These are phyloP conservation scores for Aspergillus vadensis DNA, from an alignment of 2,329 filamentous ascomycete genomes.

Conservation along the genomic window DNA sequence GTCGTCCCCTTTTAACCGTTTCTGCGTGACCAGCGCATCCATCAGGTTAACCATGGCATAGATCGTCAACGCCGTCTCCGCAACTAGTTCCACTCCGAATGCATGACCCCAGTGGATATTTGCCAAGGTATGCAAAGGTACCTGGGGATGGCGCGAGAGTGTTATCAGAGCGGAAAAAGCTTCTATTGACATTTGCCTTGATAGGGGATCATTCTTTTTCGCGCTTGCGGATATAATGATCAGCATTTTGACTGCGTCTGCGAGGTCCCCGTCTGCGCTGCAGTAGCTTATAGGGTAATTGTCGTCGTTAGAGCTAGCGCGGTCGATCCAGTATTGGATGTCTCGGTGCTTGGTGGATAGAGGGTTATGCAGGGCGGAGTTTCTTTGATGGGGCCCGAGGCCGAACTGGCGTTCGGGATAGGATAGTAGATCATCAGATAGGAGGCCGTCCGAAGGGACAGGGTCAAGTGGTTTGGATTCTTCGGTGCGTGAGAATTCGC, in stretches of 20 bases:
- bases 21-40: background rate
- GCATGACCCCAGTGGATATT: background rate
- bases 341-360: background rate
- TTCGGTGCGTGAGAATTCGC: slow-evolving; percentile 9
- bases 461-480: background rate
- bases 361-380: background rate
- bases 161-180: background rate
- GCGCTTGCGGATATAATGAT: background rate
- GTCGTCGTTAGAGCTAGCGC: background rate
- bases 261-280: background rate
- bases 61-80: background rate
- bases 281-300: background rate
- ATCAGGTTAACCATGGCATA: background rate
- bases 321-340: background rate
- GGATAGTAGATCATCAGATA: background rate
- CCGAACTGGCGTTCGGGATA: background rate
- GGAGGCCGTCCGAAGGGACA: background rate
- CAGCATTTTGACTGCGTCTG: background rate
- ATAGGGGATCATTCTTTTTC: background rate
- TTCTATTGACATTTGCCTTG: background rate
- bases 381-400: background rate
- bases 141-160: background rate
- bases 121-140: background rate
- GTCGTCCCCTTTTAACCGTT: background rate
- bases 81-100: background rate